Evolutionary conservation across 257 asterid species (phyloP).

Genomic region (Osmanthus fragrans): DNA sequence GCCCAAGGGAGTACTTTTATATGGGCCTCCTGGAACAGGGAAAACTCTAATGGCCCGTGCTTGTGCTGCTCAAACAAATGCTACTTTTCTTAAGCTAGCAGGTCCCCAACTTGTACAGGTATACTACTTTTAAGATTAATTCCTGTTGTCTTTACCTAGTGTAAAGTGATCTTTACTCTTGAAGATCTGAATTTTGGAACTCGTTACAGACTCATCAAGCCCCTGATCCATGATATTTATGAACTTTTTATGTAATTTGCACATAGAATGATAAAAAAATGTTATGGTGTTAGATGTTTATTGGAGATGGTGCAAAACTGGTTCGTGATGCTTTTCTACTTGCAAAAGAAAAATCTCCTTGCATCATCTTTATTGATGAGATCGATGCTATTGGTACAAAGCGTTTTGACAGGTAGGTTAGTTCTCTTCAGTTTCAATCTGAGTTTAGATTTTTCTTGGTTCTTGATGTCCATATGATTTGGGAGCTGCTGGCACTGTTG

Average conservation of each 20-base stretch:
- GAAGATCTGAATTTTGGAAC: slow-evolving; percentile 12
- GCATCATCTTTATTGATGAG: slow-evolving; percentile 78
- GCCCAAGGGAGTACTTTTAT: slow-evolving; percentile 76
- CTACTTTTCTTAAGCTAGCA: slow-evolving; percentile 74
- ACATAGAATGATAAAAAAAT: slow-evolving; percentile 11
- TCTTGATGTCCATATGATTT: not conserved
- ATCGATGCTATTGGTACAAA: slow-evolving; percentile 84
- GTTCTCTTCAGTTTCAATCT: not conserved
- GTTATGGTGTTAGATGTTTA: slow-evolving; percentile 64
- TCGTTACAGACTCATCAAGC: not conserved
- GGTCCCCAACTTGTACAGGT: slow-evolving; percentile 88
- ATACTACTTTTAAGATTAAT: slow-evolving; percentile 2
- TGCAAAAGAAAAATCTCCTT: slow-evolving; percentile 80
- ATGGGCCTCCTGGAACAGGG: slow-evolving; percentile 92
- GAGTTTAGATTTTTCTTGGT: not conserved
- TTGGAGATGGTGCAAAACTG: slow-evolving; percentile 86
- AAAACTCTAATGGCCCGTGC: slow-evolving; percentile 83
- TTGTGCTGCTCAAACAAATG: slow-evolving; percentile 82
- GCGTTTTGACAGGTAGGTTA: slow-evolving; percentile 67
- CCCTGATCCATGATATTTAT: not conserved
- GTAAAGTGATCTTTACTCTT: slow-evolving; percentile 10
- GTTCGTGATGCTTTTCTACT: slow-evolving; percentile 78
- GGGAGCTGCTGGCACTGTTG: not conserved
- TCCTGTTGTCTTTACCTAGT: slow-evolving; percentile 18
- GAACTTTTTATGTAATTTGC: not conserved